Evolutionary conservation across 2,329 filamentous ascomycete genomes (phyloP).

Genomic region (Dothideomycetes sp.): DNA sequence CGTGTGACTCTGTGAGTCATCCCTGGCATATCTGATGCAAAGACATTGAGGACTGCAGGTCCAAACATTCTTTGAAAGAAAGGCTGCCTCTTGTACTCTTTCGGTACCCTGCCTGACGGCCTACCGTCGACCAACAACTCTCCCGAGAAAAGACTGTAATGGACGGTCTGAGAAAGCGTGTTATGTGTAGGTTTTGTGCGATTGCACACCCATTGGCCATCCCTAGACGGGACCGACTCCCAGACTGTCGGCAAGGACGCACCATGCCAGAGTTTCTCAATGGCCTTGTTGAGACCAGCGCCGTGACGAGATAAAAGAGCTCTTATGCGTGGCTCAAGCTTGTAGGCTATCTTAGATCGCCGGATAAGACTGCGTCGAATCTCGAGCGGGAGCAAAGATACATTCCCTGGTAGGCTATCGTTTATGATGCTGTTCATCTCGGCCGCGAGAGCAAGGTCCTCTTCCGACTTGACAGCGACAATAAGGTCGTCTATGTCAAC

Average conservation of each 20-base stretch:
- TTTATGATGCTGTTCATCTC: slow-evolving; percentile 34
- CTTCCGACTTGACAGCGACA: slow-evolving; percentile 9
- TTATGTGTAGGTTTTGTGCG: not conserved
- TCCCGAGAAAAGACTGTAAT: slow-evolving; percentile 37
- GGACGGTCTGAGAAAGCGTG: slow-evolving; percentile 21
- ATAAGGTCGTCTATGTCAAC: slow-evolving; percentile 12
- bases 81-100: slow-evolving; percentile 33
- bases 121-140: slow-evolving; percentile 39
- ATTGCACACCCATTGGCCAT: not conserved
- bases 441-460: slow-evolving; percentile 22
- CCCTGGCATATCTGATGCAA: slow-evolving; percentile 39
- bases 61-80: slow-evolving; percentile 44
- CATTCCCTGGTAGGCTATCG: slow-evolving; percentile 32
- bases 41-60: slow-evolving; percentile 37
- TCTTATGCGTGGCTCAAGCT: slow-evolving; percentile 1
- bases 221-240: not conserved
- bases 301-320: not conserved
- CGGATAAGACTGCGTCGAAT: slow-evolving; percentile 32
- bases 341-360: slow-evolving; percentile 35
- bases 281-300: not conserved
- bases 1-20: slow-evolving; percentile 41
- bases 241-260: not conserved
- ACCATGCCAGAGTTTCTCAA: slow-evolving; percentile 1
- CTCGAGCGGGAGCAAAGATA: slow-evolving; percentile 20
- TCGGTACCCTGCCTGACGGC: slow-evolving; percentile 42